Evolutionary conservation across 2,329 filamentous ascomycete species (phyloP), one percentile per base, ranked within the genome.

Genomic region (Ramularia collo-cygni): DNA sequence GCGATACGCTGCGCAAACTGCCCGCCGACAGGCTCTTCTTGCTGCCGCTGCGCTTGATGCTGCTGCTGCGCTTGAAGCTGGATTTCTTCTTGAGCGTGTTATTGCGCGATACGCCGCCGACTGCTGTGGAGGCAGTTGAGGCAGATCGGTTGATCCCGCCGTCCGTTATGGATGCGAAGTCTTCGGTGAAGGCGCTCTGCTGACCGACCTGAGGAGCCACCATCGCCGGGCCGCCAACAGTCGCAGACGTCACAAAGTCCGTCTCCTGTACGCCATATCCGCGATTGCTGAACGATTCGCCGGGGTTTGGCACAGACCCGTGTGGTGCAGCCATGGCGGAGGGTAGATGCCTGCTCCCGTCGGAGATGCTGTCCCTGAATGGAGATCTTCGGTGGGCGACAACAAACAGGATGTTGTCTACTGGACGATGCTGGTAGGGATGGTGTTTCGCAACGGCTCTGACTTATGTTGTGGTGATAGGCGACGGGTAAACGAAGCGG

Each of bases 1-100:
- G 42, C 17, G 76, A 79, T 42, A 94, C 71, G 55, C 88, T 93
- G 53, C 80, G 79, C 37, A 95, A 86, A 60, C 88, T 94, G 40
- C 88, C 89, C 18, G 89, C 86, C 57, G 81, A 82, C 65, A 85
- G 77, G 62, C 86, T 94, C 53, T 81, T 77, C 38, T 83, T 80
- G 64, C 89, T 95, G 49, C 79, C 74, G 59, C 81, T 88, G 53
- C 88, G 82, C 63, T 81, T 83, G 51, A 95, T 59, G 58, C 87
- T 93, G 28, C 71, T 75, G 44, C 74, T 79, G 55, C 83, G 77
- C 51, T 81, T 81, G 43, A 95, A 60, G 8, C 88, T 94, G 16
- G 70, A 71, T 65, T 87, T 92, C 72, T 96, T 96, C 70, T 86
- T 92, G 53, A 96, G 71, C 0, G 89, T 95, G 44, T 86, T 85